These are phyloP conservation scores for Botrytis porri DNA, from an alignment of 2,329 filamentous ascomycete genomes.

Conservation along the genomic window DNA sequence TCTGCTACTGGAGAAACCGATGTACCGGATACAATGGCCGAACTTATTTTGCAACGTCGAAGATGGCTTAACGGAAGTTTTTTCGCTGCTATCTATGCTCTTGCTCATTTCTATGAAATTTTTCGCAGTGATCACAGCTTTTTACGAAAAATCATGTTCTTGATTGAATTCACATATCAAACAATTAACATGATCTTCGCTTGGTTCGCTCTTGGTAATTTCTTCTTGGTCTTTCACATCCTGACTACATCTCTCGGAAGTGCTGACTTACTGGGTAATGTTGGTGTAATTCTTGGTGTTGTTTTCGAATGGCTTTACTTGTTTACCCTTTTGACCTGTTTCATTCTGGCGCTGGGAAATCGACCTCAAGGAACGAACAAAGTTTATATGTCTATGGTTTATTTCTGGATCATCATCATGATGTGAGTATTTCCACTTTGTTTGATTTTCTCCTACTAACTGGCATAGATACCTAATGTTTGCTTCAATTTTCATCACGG, in stretches of 20 bases:
- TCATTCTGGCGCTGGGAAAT: conserved; percentile 91
- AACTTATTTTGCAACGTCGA: conserved; percentile 94
- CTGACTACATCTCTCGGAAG: conserved; percentile 83
- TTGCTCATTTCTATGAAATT: conserved; percentile 91
- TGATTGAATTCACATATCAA: conserved; percentile 95
- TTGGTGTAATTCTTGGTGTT: conserved; percentile 77
- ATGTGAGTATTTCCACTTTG: conserved; percentile 52
- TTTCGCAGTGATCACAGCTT: conserved; percentile 91
- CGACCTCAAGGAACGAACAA: conserved; percentile 89
- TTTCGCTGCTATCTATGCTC: conserved; percentile 95
- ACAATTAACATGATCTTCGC: conserved; percentile 93
- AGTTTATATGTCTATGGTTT: conserved; percentile 95
- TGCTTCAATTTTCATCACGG: conserved; percentile 90
- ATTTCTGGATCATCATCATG: conserved; percentile 97
- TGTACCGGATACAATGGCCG: conserved; percentile 88
- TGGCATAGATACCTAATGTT: conserved; percentile 76
- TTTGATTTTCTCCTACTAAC: conserved; percentile 20
- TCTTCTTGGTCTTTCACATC: conserved; percentile 98
- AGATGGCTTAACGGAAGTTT: conserved; percentile 98
- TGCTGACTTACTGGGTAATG: conserved; percentile 65
- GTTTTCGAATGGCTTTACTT: conserved; percentile 97
- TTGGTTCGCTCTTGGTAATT: conserved; percentile 97
- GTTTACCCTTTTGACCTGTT: conserved; percentile 86
- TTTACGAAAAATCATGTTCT: conserved; percentile 82
- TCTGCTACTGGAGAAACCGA: conserved; percentile 95